These are phyloP conservation scores for Phytophthora boehmeriae DNA, from an alignment of 352 stramenopile species.

Conservation along the genomic window DNA sequence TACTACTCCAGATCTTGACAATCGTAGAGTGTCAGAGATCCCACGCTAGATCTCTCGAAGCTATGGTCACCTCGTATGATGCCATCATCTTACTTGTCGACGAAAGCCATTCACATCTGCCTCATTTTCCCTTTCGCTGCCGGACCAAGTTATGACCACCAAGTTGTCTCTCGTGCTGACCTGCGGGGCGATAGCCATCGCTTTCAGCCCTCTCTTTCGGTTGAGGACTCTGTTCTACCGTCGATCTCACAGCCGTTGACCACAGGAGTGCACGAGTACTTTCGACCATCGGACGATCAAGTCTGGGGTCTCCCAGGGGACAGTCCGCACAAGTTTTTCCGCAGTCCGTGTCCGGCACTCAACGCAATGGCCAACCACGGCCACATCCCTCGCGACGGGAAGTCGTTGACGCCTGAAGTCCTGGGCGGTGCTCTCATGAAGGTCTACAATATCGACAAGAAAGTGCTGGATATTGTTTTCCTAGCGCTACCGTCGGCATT, in stretches of 20 bases:
- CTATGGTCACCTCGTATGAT: no score
- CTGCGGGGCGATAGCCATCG: slow-evolving; percentile 15
- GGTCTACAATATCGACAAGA: slow-evolving; percentile 55
- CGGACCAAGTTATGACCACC: not conserved
- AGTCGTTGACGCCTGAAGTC: slow-evolving; percentile 32
- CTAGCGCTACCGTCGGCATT: slow-evolving; percentile 25
- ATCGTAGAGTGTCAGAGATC: no score
- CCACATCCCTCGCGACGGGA: slow-evolving; percentile 49
- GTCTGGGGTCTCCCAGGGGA: slow-evolving; percentile 54
- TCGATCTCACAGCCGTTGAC: not conserved
- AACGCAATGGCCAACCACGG: slow-evolving; percentile 60
- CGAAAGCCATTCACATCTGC: not conserved
- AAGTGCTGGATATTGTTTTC: slow-evolving; percentile 25
- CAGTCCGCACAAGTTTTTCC: slow-evolving; percentile 26
- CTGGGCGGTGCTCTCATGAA: slow-evolving; percentile 48
- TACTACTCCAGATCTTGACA: no score
- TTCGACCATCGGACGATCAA: slow-evolving; percentile 38
- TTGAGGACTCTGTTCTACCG: slow-evolving; percentile 3
- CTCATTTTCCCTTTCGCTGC: not conserved
- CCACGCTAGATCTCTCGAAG: no score
- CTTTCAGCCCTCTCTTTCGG: slow-evolving; percentile 23
- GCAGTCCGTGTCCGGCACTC: slow-evolving; percentile 49
- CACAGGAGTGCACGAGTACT: slow-evolving; percentile 45
- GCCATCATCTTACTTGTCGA: no score
- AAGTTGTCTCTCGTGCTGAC: slow-evolving; percentile 17